Base-by-base conservation (phyloP, 2,329 filamentous ascomycete genomes). In the Colletotrichum camelliae region DNA sequence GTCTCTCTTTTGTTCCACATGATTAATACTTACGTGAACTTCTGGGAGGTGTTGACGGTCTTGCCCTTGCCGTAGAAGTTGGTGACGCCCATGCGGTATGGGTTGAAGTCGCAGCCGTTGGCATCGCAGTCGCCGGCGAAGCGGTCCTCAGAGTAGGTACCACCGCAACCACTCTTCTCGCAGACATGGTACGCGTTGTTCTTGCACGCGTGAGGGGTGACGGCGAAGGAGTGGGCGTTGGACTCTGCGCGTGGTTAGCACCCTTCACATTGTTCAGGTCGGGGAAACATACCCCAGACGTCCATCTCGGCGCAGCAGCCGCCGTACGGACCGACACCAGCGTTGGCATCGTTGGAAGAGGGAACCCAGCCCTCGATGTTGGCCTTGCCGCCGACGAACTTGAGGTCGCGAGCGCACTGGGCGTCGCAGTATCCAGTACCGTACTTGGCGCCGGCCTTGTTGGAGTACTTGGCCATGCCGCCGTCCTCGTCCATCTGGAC, bases 31-130 rank as follows among this genome's bases (percentile, higher is more conserved):
- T 33, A 79, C 79, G 84, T 93, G 79, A 93, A 86, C 76, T 88
- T 88, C 77, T 86, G 85, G 67, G 81, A 88, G 65, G 90, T 92
- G 81, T 93, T 88, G 76, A 94, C 86, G 27, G 85, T 91, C 82
- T 86, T 86, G 75, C 88, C 89, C 1, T 87, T 84, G 48, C 91
- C 92, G 83, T 90, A 93, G 86, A 93, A 93, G 82, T 84, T 83
- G 60, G 85, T 85, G 81, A 89, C 88, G 60, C 91, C 92, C 86
- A 91, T 88, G 79, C 91, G 90, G 88, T 89, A 93, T 31, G 88
- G 84, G 87, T 92, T 93, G 86, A 90, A 93, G 81, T 93, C 91
- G 80, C 92, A 93, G 31, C 92, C 92, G 79, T 92, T 91, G 76
- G 91, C 90, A 82, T 93, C 92, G 84, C 92, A 93, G 60, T 89